Conservation (phyloP, 2,329 filamentous ascomycete genomes). For the Phialophora tarda region DNA sequence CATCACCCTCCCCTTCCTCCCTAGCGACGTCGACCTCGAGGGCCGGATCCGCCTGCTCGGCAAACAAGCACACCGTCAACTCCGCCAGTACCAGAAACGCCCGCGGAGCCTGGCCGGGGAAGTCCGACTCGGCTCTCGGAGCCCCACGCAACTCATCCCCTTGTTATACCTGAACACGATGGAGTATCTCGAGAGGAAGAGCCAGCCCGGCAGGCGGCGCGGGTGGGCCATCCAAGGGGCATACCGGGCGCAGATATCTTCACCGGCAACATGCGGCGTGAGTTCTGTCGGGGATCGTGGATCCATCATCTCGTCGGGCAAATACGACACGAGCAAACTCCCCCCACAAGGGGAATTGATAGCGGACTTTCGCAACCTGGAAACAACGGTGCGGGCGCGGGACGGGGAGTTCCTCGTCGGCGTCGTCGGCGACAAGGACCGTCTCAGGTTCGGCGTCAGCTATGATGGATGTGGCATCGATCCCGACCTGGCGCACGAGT, state of each 20-base stretch:
- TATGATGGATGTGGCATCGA: conserved; percentile 38
- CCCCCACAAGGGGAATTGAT: conserved; percentile 15
- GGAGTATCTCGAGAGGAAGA: conserved; percentile 31
- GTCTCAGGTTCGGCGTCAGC: conserved; percentile 29
- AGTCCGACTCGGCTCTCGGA: conserved; percentile 32
- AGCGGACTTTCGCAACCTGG: conserved; percentile 32
- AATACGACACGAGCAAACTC: conserved; percentile 26
- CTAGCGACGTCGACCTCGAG: conserved; percentile 31
- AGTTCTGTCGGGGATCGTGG: conserved; percentile 36
- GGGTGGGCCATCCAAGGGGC: conserved; percentile 34
- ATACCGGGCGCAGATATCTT: conserved; percentile 24
- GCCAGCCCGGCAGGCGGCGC: conserved; percentile 13
- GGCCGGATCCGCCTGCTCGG: conserved; percentile 34
- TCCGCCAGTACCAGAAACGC: conserved; percentile 38
- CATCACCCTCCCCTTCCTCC: conserved; percentile 34
- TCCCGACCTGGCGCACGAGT: conserved; percentile 29
- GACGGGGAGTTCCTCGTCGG: conserved; percentile 38
- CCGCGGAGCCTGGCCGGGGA: conserved; percentile 27
- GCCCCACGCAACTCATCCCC: conserved; percentile 34
- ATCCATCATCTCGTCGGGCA: conserved; percentile 29
- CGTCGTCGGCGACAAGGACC: conserved; percentile 29
- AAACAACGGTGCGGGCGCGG: conserved; percentile 34
- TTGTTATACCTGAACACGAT: conserved; percentile 33
- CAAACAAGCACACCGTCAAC: conserved; percentile 35
- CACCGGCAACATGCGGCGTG: conserved; percentile 35